phyloP scores from a whole-genome alignment of 805 yeast species.

The Candida insectalens region DNA sequence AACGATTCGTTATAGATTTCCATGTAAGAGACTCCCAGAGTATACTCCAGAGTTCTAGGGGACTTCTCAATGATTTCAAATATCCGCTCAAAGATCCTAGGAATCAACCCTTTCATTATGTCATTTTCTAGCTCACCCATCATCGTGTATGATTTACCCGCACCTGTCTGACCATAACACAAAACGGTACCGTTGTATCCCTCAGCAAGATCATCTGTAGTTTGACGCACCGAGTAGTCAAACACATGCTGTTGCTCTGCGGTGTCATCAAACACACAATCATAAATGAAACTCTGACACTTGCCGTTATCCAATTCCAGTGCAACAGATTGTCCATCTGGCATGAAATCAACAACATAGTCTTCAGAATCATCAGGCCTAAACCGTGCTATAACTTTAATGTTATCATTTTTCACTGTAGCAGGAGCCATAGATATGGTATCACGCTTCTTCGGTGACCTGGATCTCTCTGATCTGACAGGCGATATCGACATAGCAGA shows the following conservation, averaged over 20 bases:
- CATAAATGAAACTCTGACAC: conserved; percentile 41
- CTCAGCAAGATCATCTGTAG: conserved; percentile 57
- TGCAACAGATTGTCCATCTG: conserved; percentile 7
- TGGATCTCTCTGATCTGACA: conserved; percentile 2
- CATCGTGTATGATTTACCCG: conserved; percentile 83
- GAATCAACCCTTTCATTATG: conserved; percentile 51
- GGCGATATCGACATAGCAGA: neutral
- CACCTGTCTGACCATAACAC: conserved; percentile 77
- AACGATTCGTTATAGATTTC: conserved; percentile 78
- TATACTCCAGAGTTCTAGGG: conserved; percentile 48
- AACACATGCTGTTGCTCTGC: conserved; percentile 51
- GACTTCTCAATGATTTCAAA: conserved; percentile 43
- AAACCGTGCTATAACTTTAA: conserved; percentile 66
- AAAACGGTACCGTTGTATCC: conserved; percentile 39
- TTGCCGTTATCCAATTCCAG: conserved; percentile 7
- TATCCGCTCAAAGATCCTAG: conserved; percentile 58
- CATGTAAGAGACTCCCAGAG: conserved; percentile 62
- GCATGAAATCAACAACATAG: conserved; percentile 6
- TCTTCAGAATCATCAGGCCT: conserved; percentile 37
- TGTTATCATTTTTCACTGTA: conserved; percentile 24
- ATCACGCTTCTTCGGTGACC: too few relatives aligned
- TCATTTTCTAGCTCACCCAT: conserved; percentile 39
- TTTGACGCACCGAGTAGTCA: conserved; percentile 45
- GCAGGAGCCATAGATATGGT: too few relatives aligned
- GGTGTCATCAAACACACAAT: conserved; percentile 45